Percentiles rank a stretch among this genome's conserved stretches.
phyloP scores from a whole-genome alignment of 2,329 filamentous ascomycete species.

The Alternaria infectoria region DNA sequence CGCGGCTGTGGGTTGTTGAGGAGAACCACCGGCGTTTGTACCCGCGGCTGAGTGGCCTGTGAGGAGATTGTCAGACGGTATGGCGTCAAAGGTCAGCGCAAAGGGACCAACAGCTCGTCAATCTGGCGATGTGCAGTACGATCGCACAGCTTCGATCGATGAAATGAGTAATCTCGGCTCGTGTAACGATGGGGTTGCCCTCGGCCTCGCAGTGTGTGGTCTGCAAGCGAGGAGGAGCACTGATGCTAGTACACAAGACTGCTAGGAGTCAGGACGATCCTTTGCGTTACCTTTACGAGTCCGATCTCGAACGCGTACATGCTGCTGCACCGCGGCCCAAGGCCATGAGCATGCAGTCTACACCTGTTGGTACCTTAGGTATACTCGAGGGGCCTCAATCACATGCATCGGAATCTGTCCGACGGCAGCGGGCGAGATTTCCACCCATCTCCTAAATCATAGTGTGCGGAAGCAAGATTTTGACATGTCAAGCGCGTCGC shows the following conservation, averaged over 20 bases:
- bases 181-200: not conserved
- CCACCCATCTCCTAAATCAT: not conserved
- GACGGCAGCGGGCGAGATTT: not conserved
- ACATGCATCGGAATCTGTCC: constrained; percentile 9
- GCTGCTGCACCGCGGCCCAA: not conserved
- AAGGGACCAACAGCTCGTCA: not conserved
- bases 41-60: not conserved
- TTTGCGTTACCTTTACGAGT: constrained; percentile 4
- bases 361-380: not conserved
- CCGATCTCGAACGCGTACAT: not conserved
- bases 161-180: constrained; percentile 1
- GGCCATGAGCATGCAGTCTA: not conserved
- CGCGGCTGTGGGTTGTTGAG: constrained; percentile 2
- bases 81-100: not conserved
- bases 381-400: not conserved
- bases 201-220: not conserved
- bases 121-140: not conserved
- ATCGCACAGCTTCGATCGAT: constrained; percentile 2
- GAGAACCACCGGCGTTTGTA: not conserved
- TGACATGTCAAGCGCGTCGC: not conserved
- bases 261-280: constrained; percentile 1
- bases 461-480: not conserved
- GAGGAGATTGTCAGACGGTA: not conserved
- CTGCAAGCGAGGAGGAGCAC: not conserved
- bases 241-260: not conserved